Evolutionary conservation across 108 stramenopile species (phyloP).

Genomic region (Nannochloropsis gaditana): DNA sequence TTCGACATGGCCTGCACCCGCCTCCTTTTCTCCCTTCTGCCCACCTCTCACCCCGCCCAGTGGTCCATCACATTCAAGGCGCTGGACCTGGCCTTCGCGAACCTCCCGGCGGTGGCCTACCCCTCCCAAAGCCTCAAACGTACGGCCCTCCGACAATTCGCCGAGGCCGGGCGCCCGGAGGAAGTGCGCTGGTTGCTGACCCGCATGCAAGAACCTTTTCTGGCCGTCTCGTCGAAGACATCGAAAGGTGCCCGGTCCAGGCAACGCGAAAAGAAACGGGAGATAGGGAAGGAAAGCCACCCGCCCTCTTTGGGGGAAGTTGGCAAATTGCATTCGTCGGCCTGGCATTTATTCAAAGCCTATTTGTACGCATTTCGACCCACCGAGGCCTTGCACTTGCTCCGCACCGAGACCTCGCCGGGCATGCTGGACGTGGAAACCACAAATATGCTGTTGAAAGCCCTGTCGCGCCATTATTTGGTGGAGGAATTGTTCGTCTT

Average conservation of each 20-base stretch:
- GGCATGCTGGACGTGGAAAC: neutral
- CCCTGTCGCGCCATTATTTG: neutral
- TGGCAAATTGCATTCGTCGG: neutral
- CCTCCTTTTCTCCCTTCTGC: neutral
- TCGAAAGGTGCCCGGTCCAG: too few species aligned
- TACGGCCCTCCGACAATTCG: neutral
- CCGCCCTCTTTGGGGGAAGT: neutral
- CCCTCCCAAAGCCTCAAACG: neutral
- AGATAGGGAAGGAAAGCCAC: neutral
- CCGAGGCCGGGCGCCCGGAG: neutral
- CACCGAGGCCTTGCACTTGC: neutral
- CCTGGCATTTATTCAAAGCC: neutral
- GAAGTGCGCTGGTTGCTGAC: neutral
- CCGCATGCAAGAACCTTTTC: neutral
- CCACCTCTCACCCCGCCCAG: neutral
- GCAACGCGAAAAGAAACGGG: neutral
- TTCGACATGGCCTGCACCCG: slow-evolving; percentile 19
- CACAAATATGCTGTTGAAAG: neutral
- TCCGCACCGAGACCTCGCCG: neutral
- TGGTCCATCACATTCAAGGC: neutral
- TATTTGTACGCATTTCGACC: neutral
- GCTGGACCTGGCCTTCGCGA: neutral
- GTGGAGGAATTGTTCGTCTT: neutral
- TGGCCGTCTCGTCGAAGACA: neutral
- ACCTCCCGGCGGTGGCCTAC: neutral